These are phyloP conservation scores for Neonectria faginata DNA, from an alignment of 2,329 filamentous ascomycete genomes.

Conservation along the genomic window DNA sequence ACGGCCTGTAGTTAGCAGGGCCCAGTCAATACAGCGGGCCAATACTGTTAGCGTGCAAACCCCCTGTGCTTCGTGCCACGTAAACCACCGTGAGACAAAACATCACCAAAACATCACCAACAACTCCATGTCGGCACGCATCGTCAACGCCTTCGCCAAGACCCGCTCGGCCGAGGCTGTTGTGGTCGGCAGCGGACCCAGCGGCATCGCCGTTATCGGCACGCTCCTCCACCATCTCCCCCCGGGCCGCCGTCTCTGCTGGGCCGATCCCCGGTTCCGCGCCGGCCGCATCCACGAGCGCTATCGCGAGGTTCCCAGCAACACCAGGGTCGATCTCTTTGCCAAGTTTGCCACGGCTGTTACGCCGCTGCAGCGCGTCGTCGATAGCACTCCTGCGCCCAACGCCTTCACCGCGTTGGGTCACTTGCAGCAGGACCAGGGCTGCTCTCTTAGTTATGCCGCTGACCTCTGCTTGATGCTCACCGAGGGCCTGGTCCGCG, in stretches of 20 bases:
- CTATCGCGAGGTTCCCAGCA: constrained; percentile 71
- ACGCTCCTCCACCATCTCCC: constrained; percentile 66
- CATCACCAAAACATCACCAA: background rate
- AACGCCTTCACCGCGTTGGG: constrained; percentile 67
- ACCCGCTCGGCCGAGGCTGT: constrained; percentile 51
- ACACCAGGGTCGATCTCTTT: constrained; percentile 72
- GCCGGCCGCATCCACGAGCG: constrained; percentile 63
- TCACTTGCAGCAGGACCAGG: constrained; percentile 65
- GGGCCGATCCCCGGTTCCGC: constrained; percentile 69
- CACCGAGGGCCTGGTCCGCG: constrained; percentile 55
- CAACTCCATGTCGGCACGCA: background rate
- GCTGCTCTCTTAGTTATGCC: constrained; percentile 68
- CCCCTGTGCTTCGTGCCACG: too few species aligned
- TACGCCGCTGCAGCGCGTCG: constrained; percentile 63
- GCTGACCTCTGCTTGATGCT: constrained; percentile 65
- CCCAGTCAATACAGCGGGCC: too few species aligned
- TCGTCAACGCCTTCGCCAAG: background rate
- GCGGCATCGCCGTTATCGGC: constrained; percentile 69
- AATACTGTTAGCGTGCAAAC: too few species aligned
- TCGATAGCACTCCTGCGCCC: constrained; percentile 58
- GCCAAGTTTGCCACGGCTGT: constrained; percentile 66
- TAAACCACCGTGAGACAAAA: too few species aligned
- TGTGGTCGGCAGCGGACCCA: constrained; percentile 36
- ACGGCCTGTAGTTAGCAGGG: too few species aligned
- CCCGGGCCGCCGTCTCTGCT: constrained; percentile 64